phyloP scores from a whole-genome alignment of 2,329 filamentous ascomycete species.

The Claviceps paspali region DNA sequence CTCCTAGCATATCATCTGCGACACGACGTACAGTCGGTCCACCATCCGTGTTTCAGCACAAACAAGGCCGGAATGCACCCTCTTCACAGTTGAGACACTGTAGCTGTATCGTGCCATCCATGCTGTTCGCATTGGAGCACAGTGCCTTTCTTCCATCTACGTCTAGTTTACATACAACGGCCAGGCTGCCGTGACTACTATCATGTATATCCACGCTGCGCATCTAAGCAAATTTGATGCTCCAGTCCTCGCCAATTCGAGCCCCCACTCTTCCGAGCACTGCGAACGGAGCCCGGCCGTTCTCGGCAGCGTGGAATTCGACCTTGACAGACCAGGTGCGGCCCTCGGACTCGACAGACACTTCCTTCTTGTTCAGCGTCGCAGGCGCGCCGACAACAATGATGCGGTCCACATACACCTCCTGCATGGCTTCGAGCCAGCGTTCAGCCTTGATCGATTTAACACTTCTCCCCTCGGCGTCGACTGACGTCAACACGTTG shows the following conservation, averaged over 20 bases:
- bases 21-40: too few species aligned
- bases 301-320: constrained; percentile 37
- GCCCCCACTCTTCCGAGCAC: constrained; percentile 35
- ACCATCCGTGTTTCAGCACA: too few species aligned
- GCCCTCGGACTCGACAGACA: constrained; percentile 38
- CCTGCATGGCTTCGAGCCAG: constrained; percentile 66
- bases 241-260: constrained; percentile 40
- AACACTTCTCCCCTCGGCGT: constrained; percentile 40
- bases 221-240: constrained; percentile 16
- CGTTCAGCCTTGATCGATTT: constrained; percentile 43
- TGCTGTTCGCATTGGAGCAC: too few species aligned
- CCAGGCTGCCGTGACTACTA: too few species aligned
- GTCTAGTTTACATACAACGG: too few species aligned
- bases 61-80: too few species aligned
- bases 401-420: constrained; percentile 69
- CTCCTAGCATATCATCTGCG: too few species aligned
- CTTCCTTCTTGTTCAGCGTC: constrained; percentile 50
- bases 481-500: constrained; percentile 50
- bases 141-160: too few species aligned
- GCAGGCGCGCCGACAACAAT: constrained; percentile 67
- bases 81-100: too few species aligned
- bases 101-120: too few species aligned
- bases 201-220: too few species aligned
- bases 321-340: constrained; percentile 42
- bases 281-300: constrained; percentile 34